Evolutionary conservation across 129 eudicot species (phyloP), one percentile per base, ranked within the genome.

Genomic region (Tanacetum coccineum): DNA sequence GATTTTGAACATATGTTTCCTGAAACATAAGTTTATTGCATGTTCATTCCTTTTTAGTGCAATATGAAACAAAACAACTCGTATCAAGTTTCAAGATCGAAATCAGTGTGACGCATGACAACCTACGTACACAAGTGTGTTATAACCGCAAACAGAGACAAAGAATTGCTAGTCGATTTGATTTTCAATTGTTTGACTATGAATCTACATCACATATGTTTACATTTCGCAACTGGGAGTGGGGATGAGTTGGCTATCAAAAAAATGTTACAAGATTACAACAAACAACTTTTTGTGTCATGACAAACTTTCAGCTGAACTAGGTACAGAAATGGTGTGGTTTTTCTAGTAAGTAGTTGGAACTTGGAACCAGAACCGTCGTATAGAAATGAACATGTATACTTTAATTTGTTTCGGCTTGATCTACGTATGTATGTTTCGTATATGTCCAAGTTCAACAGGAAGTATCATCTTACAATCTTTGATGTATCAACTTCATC

Each of bases 361-460:
- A 60, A 67, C 53, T 13, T 36, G 8, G 42, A 36, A 36, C 10
- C 42, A 36, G 42, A 6, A 36, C 42, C 42, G 2, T 7, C 10
- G 10, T 36, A 36, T 7, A 36, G 42, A 49, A 13, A 65, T 70
- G 66, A 45, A 72, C 59, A 50, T 4, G 54, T 59, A 53, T 65
- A 54, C 68, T 52, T 76, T 67, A 51, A 53, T 61, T 66, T 70
- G 78, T 52, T 58, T 62, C 52, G 3, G n/a, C 49, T 42, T 54
- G 70, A 75, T 60, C 74, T 75, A 60, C 21, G 56, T 68, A 45
- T 46, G 53, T 53, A 72, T 75, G 53, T 58, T 71, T 64, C 64
- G 14, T 72, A 69, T 76, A 76, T 39, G 67, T 72, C 60, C 70
- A 55, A 39, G 20, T 40, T 49, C 66, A 70, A 65, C 62, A 70